phyloP scores from a whole-genome alignment of 768 basidiomycete species.

The Hygrocybe coccinea region DNA sequence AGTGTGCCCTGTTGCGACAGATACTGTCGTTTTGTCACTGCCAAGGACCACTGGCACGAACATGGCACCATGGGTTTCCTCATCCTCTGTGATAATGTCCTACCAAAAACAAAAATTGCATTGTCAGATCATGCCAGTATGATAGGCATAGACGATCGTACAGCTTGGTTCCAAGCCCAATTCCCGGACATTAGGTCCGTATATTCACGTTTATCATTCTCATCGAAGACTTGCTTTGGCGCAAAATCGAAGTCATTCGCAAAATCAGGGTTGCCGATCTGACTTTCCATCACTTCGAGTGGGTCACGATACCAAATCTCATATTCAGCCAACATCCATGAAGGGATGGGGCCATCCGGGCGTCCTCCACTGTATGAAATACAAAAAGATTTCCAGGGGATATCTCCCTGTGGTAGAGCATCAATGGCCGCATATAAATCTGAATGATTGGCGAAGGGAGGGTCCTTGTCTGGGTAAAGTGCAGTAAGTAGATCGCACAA shows the following conservation, averaged over 20 bases:
- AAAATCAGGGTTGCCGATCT: slow-evolving; percentile 34
- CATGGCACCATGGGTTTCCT: slow-evolving; percentile 23
- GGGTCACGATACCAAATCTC: slow-evolving; percentile 34
- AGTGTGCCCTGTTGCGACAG: slow-evolving; percentile 33
- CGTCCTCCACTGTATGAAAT: slow-evolving; percentile 15
- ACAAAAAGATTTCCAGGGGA: slow-evolving; percentile 24
- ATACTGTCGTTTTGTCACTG: slow-evolving; percentile 37
- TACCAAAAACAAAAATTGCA: neutral
- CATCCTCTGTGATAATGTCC: slow-evolving; percentile 12
- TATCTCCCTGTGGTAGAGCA: slow-evolving; percentile 18
- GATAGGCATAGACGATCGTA: slow-evolving; percentile 12
- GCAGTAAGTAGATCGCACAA: neutral
- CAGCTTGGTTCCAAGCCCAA: slow-evolving; percentile 33
- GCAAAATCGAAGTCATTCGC: slow-evolving; percentile 29
- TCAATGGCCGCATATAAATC: slow-evolving; percentile 28
- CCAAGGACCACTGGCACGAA: slow-evolving; percentile 34
- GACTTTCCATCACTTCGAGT: slow-evolving; percentile 22
- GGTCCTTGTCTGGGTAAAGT: slow-evolving; percentile 10
- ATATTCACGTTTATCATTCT: slow-evolving; percentile 22
- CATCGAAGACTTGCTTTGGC: slow-evolving; percentile 26
- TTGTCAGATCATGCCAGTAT: too few relatives aligned
- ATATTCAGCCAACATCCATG: slow-evolving; percentile 30
- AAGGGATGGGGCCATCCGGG: slow-evolving; percentile 15
- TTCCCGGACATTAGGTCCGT: slow-evolving; percentile 37
- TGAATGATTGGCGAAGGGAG: slow-evolving; percentile 21